A percentile compares a stretch with the other conserved stretches of the same genome.
These are phyloP conservation scores for Effrenium voratum DNA, from an alignment of 73 alveolate species.

Conservation along the genomic window DNA sequence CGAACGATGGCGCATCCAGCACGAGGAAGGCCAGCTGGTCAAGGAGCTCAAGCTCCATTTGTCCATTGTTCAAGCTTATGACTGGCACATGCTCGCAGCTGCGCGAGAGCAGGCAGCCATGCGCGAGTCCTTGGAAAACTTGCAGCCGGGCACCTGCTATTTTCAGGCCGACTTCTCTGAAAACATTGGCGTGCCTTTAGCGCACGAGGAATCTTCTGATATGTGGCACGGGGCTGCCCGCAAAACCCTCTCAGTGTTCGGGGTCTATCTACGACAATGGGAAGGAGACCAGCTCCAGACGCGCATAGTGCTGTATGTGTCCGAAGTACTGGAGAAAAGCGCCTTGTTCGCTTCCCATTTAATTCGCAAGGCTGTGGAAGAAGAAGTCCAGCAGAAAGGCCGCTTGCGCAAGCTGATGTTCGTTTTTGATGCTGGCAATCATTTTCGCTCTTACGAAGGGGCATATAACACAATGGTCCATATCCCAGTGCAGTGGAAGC, in stretches of 20 bases:
- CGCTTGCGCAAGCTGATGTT: not conserved
- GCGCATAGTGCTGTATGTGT: not conserved
- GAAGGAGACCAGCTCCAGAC: not conserved
- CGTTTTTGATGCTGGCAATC: no score
- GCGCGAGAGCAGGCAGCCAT: not conserved
- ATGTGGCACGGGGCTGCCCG: not conserved
- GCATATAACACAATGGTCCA: not conserved
- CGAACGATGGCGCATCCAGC: not conserved
- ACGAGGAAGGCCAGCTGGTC: not conserved
- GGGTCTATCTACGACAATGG: not conserved
- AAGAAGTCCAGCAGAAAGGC: not conserved
- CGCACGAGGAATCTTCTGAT: not conserved
- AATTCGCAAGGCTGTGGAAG: not conserved
- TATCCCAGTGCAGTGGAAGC: not conserved
- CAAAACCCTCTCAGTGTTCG: not conserved
- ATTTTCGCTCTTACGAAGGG: not conserved
- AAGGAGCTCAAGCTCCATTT: not conserved
- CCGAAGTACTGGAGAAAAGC: no score
- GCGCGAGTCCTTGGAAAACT: not conserved
- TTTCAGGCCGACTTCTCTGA: not conserved
- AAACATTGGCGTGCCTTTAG: not conserved
- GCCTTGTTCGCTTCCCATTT: no score
- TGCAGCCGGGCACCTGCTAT: not conserved
- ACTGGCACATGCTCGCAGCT: not conserved
- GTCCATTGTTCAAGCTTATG: not conserved